phyloP scores from a whole-genome alignment of 306 rosid species.

The Lathyrus aphaca region DNA sequence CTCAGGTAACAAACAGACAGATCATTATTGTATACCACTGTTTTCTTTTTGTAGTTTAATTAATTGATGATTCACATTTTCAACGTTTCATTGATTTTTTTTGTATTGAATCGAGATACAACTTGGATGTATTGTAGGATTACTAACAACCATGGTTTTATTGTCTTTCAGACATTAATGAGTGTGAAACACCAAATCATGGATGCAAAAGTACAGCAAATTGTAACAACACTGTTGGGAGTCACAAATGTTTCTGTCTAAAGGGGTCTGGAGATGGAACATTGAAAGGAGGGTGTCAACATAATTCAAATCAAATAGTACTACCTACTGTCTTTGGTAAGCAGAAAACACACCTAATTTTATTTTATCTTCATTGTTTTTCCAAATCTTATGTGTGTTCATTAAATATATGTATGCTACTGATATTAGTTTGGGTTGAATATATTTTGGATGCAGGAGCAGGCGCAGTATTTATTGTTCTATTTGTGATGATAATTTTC shows the following conservation, averaged over 20 bases:
- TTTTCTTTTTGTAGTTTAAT: too few species aligned
- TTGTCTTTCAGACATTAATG: constrained; percentile 11
- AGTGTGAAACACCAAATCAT: not conserved
- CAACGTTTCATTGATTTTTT: too few species aligned
- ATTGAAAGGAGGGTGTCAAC: not conserved
- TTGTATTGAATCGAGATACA: too few species aligned
- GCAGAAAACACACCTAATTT: not conserved
- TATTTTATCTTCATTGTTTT: too few species aligned
- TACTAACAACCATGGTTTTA: too few species aligned
- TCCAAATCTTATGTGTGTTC: too few species aligned
- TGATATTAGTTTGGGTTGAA: not conserved
- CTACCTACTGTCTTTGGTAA: not conserved
- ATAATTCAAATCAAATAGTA: not conserved
- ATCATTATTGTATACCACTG: too few species aligned
- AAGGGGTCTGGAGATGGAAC: constrained; percentile 21
- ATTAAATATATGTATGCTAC: not conserved
- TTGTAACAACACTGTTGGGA: not conserved
- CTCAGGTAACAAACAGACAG: too few species aligned
- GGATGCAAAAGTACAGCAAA: not conserved
- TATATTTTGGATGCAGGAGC: constrained; percentile 40
- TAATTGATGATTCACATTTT: too few species aligned
- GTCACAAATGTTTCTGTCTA: not conserved
- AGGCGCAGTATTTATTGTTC: not conserved
- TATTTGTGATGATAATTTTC: not conserved
- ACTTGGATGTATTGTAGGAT: too few species aligned